Base-by-base conservation (phyloP, 306 rosid genomes). In the Vigna hirtella region DNA sequence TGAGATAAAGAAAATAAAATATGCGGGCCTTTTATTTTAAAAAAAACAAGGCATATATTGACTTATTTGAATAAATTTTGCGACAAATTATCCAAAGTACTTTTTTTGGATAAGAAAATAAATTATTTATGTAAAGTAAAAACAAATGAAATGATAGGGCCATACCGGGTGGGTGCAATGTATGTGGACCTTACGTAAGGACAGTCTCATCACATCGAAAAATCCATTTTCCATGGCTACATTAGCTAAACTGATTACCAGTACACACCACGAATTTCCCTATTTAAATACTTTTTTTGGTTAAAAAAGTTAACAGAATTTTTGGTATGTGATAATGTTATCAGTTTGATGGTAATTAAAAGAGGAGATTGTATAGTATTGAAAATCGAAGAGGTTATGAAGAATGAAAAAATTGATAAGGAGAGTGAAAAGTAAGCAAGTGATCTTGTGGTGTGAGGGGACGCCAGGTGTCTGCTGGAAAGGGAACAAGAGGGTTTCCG, bases 381-480 rank as follows among this genome's bases (percentile, higher is more conserved):
- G 1, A 42, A 2, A 9, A 9, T 43, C 0, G 49, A 10, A 43
- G 13, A 43, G 3, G 14, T 9, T 30, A 9, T 10, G 2, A 2
- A 45, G 2, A 12, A 3, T 45, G 15, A 12, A 45, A 12, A 45
- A 45, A 11, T 3, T 0, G 3, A 43, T 2, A 1, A 42, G 1
- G 8, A 2, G 47, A 42, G 28, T 26, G 28, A 9, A 0, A 40
- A 17, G 10, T 20, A 20, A n/a, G 9, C 64, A 2, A 5, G 32
- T 13, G 51, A 16, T 40, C 70, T 49, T 83, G 88, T 90, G 97
- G 93, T 82, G 79, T 28, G 14, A 1, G 34, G 69, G 11, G 30
- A 34, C 71, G 91, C 87, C 94, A 92, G 83, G 91, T 92, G 93
- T 87, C 59, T 72, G 55, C 57, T 63, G 20, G 11, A 24, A 48